Evolutionary conservation across 2,329 filamentous ascomycete species (phyloP).

Genomic region (Clonostachys byssicola): DNA sequence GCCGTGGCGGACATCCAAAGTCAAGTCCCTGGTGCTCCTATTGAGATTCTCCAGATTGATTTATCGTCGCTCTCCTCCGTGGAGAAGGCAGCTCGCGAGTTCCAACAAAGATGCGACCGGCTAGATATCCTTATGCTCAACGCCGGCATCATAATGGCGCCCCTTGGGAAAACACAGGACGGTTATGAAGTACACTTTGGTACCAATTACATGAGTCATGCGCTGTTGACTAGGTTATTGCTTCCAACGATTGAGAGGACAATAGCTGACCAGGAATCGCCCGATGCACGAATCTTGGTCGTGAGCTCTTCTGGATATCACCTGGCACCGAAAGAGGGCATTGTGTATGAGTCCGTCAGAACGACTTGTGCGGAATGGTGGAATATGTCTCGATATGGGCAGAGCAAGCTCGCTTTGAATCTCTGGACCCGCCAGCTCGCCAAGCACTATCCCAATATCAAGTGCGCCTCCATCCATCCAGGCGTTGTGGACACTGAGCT

Average conservation of each 20-base stretch:
- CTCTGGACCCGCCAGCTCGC: conserved; percentile 13
- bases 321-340: neutral
- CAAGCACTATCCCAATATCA: conserved; percentile 9
- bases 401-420: conserved; percentile 16
- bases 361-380: neutral
- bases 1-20: conserved; percentile 31
- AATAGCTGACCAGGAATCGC: conserved; percentile 2
- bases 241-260: conserved; percentile 13
- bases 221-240: conserved; percentile 31
- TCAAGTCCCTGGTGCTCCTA: conserved; percentile 24
- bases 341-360: conserved; percentile 14
- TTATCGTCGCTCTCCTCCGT: conserved; percentile 36
- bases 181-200: conserved; percentile 42
- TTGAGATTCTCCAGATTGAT: conserved; percentile 29
- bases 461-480: conserved; percentile 8
- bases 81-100: conserved; percentile 25
- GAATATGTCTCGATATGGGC: conserved; percentile 10
- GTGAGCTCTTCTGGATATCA: neutral
- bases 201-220: conserved; percentile 41
- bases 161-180: conserved; percentile 26
- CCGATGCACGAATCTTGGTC: conserved; percentile 1
- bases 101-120: conserved; percentile 19
- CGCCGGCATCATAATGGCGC: conserved; percentile 33
- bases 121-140: conserved; percentile 39
- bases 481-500: conserved; percentile 11